phyloP scores from a whole-genome alignment of 352 stramenopile genomes.

The Aphanomyces cochlioides region DNA sequence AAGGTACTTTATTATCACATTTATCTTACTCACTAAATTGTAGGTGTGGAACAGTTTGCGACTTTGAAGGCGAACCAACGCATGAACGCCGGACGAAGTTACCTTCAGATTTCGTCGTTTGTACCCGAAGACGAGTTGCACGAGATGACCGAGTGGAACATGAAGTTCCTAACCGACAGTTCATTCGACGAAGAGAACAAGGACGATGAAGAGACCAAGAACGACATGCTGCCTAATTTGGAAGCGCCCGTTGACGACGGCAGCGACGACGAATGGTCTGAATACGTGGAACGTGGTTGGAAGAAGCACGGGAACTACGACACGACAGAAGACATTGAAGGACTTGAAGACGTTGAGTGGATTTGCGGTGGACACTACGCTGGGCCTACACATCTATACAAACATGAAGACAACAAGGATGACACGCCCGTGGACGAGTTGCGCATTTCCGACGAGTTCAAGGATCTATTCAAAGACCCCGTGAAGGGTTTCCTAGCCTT shows the following conservation, averaged over 20 bases:
- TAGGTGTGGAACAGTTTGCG: conserved; percentile 2
- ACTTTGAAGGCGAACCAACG: conserved; percentile 7
- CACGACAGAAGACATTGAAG: conserved; percentile 12
- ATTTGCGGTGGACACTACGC: background rate
- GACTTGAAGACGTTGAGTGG: conserved; percentile 2
- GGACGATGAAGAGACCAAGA: background rate
- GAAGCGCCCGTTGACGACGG: conserved; percentile 3
- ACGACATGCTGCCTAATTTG: background rate
- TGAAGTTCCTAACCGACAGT: background rate
- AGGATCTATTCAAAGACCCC: conserved; percentile 12
- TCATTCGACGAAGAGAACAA: background rate
- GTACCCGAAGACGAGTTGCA: background rate
- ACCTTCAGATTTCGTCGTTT: too few species aligned
- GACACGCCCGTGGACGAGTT: background rate
- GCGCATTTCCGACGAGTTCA: conserved; percentile 8
- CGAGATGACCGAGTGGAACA: background rate
- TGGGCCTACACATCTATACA: background rate
- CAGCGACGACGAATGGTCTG: conserved; percentile 1
- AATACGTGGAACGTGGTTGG: background rate
- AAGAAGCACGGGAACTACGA: conserved; percentile 12
- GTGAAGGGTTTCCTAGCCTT: conserved; percentile 17
- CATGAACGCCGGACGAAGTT: background rate
- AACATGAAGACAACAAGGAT: background rate
- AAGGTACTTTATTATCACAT: too few species aligned
- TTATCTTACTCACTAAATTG: background rate